Percentiles rank a stretch among this genome's conserved stretches.
phyloP scores from a whole-genome alignment of 495 filamentous ascomycete genomes.

The Trichoderma reesei region DNA sequence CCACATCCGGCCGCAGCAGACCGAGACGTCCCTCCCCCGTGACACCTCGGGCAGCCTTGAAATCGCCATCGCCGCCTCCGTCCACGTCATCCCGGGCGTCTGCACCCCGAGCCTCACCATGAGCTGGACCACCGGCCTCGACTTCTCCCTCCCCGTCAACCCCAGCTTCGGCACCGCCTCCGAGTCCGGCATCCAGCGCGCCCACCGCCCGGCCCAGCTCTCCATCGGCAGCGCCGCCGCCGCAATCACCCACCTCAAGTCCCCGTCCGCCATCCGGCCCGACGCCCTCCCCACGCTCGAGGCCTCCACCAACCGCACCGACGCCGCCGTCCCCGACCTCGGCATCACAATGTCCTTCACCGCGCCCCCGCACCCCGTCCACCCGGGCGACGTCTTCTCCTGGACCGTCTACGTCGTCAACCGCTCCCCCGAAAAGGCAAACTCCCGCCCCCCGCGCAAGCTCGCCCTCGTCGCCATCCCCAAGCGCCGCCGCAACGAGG shows the following conservation, averaged over 20 bases:
- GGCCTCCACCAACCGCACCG: constrained; percentile 34
- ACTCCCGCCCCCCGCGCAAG: constrained; percentile 46
- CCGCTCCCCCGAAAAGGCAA: constrained; percentile 34
- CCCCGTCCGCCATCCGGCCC: constrained; percentile 38
- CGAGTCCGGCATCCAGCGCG: constrained; percentile 50
- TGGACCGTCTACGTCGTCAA: constrained; percentile 91
- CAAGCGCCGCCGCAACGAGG: constrained; percentile 59
- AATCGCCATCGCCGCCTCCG: constrained; percentile 58
- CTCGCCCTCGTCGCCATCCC: constrained; percentile 73
- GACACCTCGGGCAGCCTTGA: constrained; percentile 37
- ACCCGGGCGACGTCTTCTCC: constrained; percentile 66
- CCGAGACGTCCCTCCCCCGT: constrained; percentile 42
- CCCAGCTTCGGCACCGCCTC: constrained; percentile 42
- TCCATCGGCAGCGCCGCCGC: constrained; percentile 37
- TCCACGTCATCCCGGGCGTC: constrained; percentile 43
- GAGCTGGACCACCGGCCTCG: constrained; percentile 71
- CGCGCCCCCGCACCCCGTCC: constrained; percentile 41
- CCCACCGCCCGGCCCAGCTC: constrained; percentile 53
- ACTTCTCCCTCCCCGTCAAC: constrained; percentile 65
- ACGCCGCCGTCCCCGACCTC: constrained; percentile 44
- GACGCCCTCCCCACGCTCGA: constrained; percentile 45
- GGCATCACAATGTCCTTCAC: constrained; percentile 67
- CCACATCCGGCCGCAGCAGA: constrained; percentile 57
- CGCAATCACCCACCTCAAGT: constrained; percentile 34
- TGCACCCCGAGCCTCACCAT: constrained; percentile 69